phyloP scores from a whole-genome alignment of 2,329 filamentous ascomycete genomes.

The Onygena corvina region DNA sequence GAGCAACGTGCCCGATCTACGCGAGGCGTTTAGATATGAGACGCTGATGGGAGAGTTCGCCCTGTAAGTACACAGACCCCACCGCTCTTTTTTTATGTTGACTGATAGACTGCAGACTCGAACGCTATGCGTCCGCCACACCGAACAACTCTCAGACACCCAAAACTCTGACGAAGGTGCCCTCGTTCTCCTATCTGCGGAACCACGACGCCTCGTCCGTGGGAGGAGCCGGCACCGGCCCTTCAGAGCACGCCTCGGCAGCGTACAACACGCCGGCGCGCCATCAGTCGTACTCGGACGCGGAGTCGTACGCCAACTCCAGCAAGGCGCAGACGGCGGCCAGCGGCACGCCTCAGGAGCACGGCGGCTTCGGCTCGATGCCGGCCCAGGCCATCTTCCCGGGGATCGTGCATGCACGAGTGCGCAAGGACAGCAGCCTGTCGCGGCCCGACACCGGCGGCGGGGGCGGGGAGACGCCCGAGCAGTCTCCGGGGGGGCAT shows the following conservation, averaged over 20 bases:
- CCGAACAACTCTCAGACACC: conserved; percentile 10
- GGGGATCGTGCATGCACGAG: conserved; percentile 31
- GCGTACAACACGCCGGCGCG: conserved; percentile 1
- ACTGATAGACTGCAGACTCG: conserved; percentile 17
- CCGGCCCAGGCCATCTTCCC: conserved; percentile 34
- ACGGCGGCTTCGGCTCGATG: conserved; percentile 9
- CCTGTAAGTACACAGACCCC: conserved; percentile 48
- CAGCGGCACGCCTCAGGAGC: conserved; percentile 9
- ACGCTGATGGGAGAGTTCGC: conserved; percentile 72
- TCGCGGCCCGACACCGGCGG: neutral
- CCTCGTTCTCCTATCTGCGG: conserved; percentile 3
- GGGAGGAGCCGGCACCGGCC: neutral
- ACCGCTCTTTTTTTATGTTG: neutral
- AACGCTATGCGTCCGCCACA: conserved; percentile 19
- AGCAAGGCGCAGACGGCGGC: conserved; percentile 6
- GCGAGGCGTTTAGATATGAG: conserved; percentile 79
- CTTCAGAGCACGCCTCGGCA: neutral
- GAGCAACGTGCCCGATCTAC: conserved; percentile 88
- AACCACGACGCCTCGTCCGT: neutral
- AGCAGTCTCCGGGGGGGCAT: neutral
- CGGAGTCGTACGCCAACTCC: conserved; percentile 9
- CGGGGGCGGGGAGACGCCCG: neutral
- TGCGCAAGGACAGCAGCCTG: conserved; percentile 8
- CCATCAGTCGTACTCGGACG: conserved; percentile 10
- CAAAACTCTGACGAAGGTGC: conserved; percentile 7